Evolutionary conservation across 371 early-diverging fungal genomes (phyloP).

Genomic region (Mucor irregularis): DNA sequence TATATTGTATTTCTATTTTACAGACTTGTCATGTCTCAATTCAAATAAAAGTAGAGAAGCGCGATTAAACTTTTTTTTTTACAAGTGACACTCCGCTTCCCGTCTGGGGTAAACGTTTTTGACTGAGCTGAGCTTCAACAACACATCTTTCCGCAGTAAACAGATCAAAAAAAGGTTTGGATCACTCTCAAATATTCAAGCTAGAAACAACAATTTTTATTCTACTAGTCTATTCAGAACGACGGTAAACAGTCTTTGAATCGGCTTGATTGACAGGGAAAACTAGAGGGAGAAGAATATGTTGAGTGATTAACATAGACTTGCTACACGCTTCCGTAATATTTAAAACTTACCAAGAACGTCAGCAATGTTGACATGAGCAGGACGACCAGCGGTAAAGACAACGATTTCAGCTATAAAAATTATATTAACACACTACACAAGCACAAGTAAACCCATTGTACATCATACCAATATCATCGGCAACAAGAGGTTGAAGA

Average conservation of each 20-base stretch:
- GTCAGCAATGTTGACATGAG: constrained; percentile 85
- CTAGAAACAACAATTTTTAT: neutral
- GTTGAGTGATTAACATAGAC: neutral
- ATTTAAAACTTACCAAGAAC: constrained; percentile 47
- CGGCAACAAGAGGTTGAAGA: constrained; percentile 67
- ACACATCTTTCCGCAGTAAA: no score
- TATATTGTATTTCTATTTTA: no score
- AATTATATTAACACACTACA: constrained; percentile 3
- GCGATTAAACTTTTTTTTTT: no score
- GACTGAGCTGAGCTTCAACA: no score
- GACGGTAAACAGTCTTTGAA: constrained; percentile 43
- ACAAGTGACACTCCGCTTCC: no score
- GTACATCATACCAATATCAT: constrained; percentile 59
- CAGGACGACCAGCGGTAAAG: constrained; percentile 81
- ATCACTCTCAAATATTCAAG: no score
- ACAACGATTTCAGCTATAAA: constrained; percentile 73
- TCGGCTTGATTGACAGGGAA: constrained; percentile 81
- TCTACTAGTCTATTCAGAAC: constrained; percentile 28
- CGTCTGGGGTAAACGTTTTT: no score
- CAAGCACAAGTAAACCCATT: no score
- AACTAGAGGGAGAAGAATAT: constrained; percentile 23
- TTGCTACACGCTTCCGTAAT: neutral
- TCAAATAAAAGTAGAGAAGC: no score
- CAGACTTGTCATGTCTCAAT: no score
- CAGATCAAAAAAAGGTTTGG: no score